A percentile compares a stretch with the other conserved stretches of the same genome.
These are phyloP conservation scores for Scutellaria baicalensis DNA, from an alignment of 257 asterid genomes.

Conservation along the genomic window DNA sequence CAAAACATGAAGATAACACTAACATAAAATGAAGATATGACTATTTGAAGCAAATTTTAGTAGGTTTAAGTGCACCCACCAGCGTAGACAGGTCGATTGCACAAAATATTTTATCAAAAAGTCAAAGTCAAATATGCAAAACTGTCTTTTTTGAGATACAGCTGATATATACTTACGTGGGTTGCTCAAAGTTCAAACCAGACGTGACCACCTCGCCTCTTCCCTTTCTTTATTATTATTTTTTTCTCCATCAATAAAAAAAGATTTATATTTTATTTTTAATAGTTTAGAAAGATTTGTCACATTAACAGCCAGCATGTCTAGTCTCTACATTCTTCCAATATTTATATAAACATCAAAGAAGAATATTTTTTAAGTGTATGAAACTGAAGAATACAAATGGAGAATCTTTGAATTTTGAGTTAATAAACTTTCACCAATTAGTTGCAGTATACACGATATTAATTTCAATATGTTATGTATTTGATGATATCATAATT, in stretches of 20 bases:
- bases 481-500: too few relatives aligned
- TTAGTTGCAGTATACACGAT: too few relatives aligned
- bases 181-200: slow-evolving; percentile 6
- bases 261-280: background rate
- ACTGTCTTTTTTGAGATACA: background rate
- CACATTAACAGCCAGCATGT: background rate
- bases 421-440: background rate
- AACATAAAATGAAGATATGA: too few relatives aligned
- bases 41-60: too few relatives aligned
- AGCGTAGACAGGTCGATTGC: too few relatives aligned
- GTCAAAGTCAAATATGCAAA: slow-evolving; percentile 16
- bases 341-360: background rate
- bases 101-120: too few relatives aligned
- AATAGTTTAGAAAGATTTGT: background rate
- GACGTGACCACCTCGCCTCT: slow-evolving; percentile 36
- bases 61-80: too few relatives aligned
- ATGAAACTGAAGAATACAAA: background rate
- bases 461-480: too few relatives aligned
- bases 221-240: background rate
- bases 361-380: background rate
- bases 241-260: background rate
- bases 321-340: background rate
- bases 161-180: slow-evolving; percentile 30
- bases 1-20: too few relatives aligned
- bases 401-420: background rate